Evolutionary conservation across 2,329 filamentous ascomycete species (phyloP), one percentile per base, ranked within the genome.

Genomic region (Xylariaceae sp.): DNA sequence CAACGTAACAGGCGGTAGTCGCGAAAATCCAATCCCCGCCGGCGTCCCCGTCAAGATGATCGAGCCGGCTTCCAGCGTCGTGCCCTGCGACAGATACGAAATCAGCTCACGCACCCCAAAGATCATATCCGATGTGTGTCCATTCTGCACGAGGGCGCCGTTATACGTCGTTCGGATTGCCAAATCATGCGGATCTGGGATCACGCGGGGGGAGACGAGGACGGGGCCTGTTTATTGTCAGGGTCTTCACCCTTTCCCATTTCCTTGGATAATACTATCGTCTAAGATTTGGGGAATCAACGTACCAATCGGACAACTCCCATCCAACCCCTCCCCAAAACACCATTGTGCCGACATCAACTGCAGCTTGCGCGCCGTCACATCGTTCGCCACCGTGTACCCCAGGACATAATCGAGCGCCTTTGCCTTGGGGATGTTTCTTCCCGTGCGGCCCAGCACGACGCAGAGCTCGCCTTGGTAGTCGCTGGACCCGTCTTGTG

Each of bases 371-470:
- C 84, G 79, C 61, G 80, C 82, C 1, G 83, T 86, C 5, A 88
- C 79, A 67, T 88, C 85, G 72, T 88, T 88, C 66, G 79, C 78
- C 18, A 79, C 78, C 0, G 83, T 85, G 69, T 88, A 88, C 34
- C 85, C 85, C 1, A 88, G 78, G 3, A 88, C 77, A 65, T 87
- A 85, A 63, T 80, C 77, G 54, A 83, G 68, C 4, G 83, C 83
- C 34, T 86, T 78, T 0, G 74, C 76, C 64, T 84, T 82, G 51
- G 76, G 73, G 8, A 85, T 81, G 63, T 86, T 82, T 75, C 77
- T 70, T 72, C 76, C 74, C 10, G 74, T 69, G 64, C 74, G 76
- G 37, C 80, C 80, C 49, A 86, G 78, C 10, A 86, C 75, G 35
- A 85, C 77, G 10, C 78, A 82, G 54, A 86, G 75, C 71, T 86